A percentile compares a stretch with the other conserved stretches of the same genome.
These are phyloP conservation scores for Tetragonia tetragonoides DNA, from an alignment of 148 eudicot species.

Conservation along the genomic window DNA sequence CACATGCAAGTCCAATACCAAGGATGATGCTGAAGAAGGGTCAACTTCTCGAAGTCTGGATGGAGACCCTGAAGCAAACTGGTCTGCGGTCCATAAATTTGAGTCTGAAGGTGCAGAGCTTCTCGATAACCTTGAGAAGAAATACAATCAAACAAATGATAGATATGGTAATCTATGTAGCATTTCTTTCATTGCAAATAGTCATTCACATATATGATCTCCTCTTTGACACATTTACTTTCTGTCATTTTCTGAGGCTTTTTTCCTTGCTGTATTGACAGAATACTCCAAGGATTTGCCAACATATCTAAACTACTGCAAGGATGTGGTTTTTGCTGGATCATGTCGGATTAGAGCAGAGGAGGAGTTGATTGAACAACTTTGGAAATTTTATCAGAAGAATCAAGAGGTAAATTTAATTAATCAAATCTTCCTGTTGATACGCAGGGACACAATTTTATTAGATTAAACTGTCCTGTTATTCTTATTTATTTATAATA, in stretches of 20 bases:
- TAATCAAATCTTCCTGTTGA: not conserved
- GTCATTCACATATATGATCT: not conserved
- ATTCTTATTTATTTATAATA: not conserved
- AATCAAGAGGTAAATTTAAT: slow-evolving; percentile 44
- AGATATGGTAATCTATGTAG: slow-evolving; percentile 42
- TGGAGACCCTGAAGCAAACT: slow-evolving; percentile 22
- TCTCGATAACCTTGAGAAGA: slow-evolving; percentile 53
- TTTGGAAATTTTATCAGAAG: slow-evolving; percentile 56
- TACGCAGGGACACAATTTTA: not conserved
- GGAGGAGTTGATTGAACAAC: slow-evolving; percentile 48
- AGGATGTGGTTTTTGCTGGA: slow-evolving; percentile 78
- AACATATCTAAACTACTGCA: slow-evolving; percentile 69
- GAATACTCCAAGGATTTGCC: slow-evolving; percentile 58
- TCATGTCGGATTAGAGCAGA: slow-evolving; percentile 43
- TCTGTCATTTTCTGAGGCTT: not conserved
- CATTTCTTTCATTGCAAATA: slow-evolving; percentile 3
- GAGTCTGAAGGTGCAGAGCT: slow-evolving; percentile 52
- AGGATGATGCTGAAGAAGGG: slow-evolving; percentile 25
- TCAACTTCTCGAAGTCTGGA: slow-evolving; percentile 14
- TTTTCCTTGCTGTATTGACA: slow-evolving; percentile 30
- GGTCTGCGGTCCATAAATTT: slow-evolving; percentile 26
- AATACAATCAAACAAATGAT: slow-evolving; percentile 40
- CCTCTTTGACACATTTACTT: too few relatives aligned
- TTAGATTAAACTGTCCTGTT: not conserved
- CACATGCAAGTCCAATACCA: slow-evolving; percentile 4